Evolutionary conservation across 2,329 filamentous ascomycete species (phyloP).

Genomic region (Zasmidium citrigriseum): DNA sequence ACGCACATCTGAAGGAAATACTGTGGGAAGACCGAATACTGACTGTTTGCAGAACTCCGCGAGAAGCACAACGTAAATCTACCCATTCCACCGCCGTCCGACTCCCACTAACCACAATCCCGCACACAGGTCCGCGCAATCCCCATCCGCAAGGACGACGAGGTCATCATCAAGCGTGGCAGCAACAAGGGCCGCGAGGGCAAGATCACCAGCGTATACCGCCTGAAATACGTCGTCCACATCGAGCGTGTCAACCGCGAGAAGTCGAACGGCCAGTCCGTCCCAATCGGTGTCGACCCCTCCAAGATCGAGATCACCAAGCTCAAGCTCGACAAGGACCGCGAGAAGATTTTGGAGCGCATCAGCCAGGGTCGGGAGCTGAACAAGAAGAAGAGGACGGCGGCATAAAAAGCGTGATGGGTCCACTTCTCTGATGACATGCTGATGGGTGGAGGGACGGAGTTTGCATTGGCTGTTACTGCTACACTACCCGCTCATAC

Average conservation of each 20-base stretch:
- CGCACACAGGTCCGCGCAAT: slow-evolving; percentile 71
- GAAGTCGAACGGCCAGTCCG: slow-evolving; percentile 95
- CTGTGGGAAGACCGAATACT: slow-evolving; percentile 19
- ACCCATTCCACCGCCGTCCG: neutral
- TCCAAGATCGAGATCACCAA: slow-evolving; percentile 98
- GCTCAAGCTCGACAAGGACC: slow-evolving; percentile 97
- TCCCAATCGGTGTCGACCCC: slow-evolving; percentile 90
- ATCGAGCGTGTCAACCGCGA: slow-evolving; percentile 95
- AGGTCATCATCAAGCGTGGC: slow-evolving; percentile 84
- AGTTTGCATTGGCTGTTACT: slow-evolving; percentile 1
- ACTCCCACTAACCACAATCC: neutral
- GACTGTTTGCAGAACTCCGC: slow-evolving; percentile 64
- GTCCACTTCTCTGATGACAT: slow-evolving; percentile 6
- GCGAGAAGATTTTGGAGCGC: slow-evolving; percentile 83
- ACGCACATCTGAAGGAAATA: slow-evolving; percentile 15
- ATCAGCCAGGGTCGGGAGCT: slow-evolving; percentile 79
- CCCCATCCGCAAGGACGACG: slow-evolving; percentile 89
- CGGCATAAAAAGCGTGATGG: slow-evolving; percentile 16
- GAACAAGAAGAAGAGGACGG: slow-evolving; percentile 53
- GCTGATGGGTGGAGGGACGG: slow-evolving; percentile 9
- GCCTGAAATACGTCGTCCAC: slow-evolving; percentile 97
- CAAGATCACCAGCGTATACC: slow-evolving; percentile 97
- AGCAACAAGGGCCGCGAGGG: slow-evolving; percentile 97
- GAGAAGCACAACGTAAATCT: slow-evolving; percentile 91
- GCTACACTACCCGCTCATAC: neutral